phyloP scores from a whole-genome alignment of 2,329 filamentous ascomycete species.

The Botryotinia convoluta region DNA sequence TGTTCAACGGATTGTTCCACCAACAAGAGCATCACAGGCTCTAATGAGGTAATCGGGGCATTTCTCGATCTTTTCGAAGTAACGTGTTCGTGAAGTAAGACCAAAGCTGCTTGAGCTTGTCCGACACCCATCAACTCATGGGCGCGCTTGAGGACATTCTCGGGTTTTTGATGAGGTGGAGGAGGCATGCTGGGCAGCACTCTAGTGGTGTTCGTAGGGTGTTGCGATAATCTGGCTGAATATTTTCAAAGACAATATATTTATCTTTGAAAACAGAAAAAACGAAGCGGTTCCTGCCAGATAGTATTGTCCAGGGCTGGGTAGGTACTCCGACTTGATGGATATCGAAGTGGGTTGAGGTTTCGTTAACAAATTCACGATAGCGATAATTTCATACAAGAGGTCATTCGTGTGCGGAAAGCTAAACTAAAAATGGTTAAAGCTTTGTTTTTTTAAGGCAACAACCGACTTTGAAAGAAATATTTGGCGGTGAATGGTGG shows the following conservation, averaged over 20 bases:
- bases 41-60: slow-evolving; percentile 91
- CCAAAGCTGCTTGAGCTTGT: slow-evolving; percentile 87
- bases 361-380: slow-evolving; percentile 4
- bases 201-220: slow-evolving; percentile 17
- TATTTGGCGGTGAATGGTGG: background rate
- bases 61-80: slow-evolving; percentile 97
- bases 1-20: slow-evolving; percentile 96
- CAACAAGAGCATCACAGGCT: slow-evolving; percentile 97
- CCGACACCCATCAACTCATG: slow-evolving; percentile 98
- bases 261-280: slow-evolving; percentile 11
- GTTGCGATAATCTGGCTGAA: background rate
- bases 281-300: slow-evolving; percentile 1
- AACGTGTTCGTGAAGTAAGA: slow-evolving; percentile 97
- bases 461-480: background rate
- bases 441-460: background rate
- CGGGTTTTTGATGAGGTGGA: slow-evolving; percentile 90
- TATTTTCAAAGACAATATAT: slow-evolving; percentile 15
- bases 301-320: background rate
- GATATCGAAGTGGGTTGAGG: slow-evolving; percentile 13
- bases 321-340: slow-evolving; percentile 14
- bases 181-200: slow-evolving; percentile 61
- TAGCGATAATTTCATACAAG: slow-evolving; percentile 16
- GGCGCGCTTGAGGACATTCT: slow-evolving; percentile 98
- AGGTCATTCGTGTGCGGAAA: slow-evolving; percentile 18
- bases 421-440: slow-evolving; percentile 10